phyloP scores from a whole-genome alignment of 495 filamentous ascomycete species.

The Neurospora tetrasperma region DNA sequence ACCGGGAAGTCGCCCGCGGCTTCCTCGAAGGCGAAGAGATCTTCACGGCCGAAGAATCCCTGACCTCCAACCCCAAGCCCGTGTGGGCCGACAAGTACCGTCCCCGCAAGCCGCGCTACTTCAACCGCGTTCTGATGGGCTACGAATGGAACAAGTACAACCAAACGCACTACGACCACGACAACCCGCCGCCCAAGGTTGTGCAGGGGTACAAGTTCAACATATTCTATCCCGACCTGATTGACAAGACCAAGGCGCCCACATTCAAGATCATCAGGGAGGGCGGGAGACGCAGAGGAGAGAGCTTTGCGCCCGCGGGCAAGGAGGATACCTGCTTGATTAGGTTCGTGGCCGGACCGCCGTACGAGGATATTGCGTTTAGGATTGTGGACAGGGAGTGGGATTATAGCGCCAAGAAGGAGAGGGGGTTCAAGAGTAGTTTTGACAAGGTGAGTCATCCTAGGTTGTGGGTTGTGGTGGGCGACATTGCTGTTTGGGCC shows the following conservation, averaged over 20 bases:
- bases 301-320: slow-evolving; percentile 90
- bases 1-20: slow-evolving; percentile 85
- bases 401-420: slow-evolving; percentile 94
- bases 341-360: slow-evolving; percentile 87
- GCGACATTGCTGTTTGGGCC: background rate
- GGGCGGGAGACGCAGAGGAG: slow-evolving; percentile 73
- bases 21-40: slow-evolving; percentile 93
- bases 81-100: slow-evolving; percentile 86
- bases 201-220: slow-evolving; percentile 99
- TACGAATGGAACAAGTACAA: slow-evolving; percentile 99
- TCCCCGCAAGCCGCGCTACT: slow-evolving; percentile 89
- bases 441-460: slow-evolving; percentile 79
- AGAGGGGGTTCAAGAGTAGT: slow-evolving; percentile 89
- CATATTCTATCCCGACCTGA: slow-evolving; percentile 98
- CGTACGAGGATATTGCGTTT: slow-evolving; percentile 96
- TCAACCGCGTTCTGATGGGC: slow-evolving; percentile 97
- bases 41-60: slow-evolving; percentile 81
- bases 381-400: slow-evolving; percentile 98
- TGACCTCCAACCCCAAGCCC: slow-evolving; percentile 52
- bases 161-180: slow-evolving; percentile 98
- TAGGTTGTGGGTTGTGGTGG: slow-evolving; percentile 6
- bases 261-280: slow-evolving; percentile 94
- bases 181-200: slow-evolving; percentile 95
- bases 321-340: slow-evolving; percentile 97
- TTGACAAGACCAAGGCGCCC: slow-evolving; percentile 87